Percentiles rank a stretch among this genome's conserved stretches.
Conservation (phyloP, 176 grass and related monocot genomes). For the Lolium perenne region DNA sequence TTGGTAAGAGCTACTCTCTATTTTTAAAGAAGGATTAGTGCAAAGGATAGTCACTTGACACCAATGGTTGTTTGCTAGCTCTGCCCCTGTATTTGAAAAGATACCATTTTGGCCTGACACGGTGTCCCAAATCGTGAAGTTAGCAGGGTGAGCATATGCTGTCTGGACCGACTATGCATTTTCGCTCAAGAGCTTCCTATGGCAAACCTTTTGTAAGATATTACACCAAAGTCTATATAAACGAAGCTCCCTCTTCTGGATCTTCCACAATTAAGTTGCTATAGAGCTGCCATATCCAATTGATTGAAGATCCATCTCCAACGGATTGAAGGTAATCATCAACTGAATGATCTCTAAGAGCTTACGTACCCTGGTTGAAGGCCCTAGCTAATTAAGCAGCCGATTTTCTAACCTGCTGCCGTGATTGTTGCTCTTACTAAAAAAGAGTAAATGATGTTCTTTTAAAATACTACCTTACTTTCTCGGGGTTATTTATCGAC, state of each 20-base stretch:
- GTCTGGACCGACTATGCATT: background rate
- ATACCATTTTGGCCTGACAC: background rate
- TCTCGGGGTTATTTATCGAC: background rate
- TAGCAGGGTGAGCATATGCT: background rate
- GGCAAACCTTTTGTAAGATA: no score
- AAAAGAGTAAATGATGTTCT: no score
- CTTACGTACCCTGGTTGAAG: no score
- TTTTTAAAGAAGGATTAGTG: background rate
- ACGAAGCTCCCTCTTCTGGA: background rate
- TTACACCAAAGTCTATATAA: background rate
- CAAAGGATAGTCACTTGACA: background rate
- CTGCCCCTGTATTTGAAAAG: background rate
- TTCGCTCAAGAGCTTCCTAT: no score
- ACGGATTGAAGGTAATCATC: background rate
- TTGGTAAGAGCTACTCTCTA: background rate
- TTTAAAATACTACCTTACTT: background rate
- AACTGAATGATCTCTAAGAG: background rate
- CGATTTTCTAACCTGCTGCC: background rate
- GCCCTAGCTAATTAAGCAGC: background rate
- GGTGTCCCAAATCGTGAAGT: background rate
- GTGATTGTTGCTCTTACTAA: background rate
- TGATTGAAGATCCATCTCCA: background rate
- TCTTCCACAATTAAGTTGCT: background rate
- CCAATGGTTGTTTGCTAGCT: background rate
- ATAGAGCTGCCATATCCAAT: background rate